A percentile compares a stretch with the other conserved stretches of the same genome.
Conservation (phyloP, 179 eudicot species). For the Sideroxylon spinosum region DNA sequence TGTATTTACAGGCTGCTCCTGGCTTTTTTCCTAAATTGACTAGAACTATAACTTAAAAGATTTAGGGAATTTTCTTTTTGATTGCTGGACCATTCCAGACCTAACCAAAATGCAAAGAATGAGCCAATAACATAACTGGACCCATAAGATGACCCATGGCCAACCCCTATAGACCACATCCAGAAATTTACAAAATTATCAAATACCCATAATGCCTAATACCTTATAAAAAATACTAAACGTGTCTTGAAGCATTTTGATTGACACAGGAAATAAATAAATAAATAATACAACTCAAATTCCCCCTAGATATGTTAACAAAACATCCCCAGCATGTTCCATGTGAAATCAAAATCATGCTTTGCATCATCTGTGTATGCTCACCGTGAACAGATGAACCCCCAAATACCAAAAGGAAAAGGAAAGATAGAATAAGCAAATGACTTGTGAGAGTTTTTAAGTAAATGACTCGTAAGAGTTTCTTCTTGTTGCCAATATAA, state of each 20-base stretch:
- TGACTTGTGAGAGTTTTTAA: background rate
- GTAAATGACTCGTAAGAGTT: background rate
- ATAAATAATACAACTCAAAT: too few species aligned
- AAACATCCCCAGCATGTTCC: background rate
- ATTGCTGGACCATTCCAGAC: background rate
- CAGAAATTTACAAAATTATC: background rate
- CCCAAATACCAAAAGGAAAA: background rate
- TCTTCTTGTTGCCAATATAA: constrained; percentile 1
- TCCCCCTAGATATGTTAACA: background rate
- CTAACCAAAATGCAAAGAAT: background rate
- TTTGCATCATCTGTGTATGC: background rate
- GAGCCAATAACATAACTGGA: background rate
- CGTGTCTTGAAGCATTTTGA: too few species aligned
- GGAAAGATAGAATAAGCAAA: background rate
- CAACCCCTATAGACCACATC: background rate
- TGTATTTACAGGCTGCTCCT: background rate
- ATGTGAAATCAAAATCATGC: background rate
- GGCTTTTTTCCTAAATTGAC: background rate
- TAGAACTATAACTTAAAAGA: background rate
- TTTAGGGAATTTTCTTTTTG: background rate
- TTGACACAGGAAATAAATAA: too few species aligned
- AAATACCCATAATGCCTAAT: background rate
- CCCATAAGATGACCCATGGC: background rate
- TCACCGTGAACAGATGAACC: background rate
- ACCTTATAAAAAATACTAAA: background rate